phyloP scores from a whole-genome alignment of 1,284 basidiomycete genomes.

The Anthracocystis panici-leucophaei region DNA sequence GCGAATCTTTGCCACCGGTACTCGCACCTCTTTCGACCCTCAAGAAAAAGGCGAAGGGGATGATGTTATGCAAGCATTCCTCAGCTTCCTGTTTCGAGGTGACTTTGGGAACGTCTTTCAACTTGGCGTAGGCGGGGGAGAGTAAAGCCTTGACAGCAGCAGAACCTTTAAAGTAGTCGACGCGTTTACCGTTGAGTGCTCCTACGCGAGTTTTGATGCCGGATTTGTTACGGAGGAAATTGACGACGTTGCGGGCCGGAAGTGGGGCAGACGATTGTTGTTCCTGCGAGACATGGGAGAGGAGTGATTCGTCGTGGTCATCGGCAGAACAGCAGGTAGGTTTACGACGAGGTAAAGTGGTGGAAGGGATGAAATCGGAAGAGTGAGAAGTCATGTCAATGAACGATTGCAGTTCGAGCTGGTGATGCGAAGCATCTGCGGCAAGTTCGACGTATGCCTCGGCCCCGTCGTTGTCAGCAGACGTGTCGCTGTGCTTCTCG shows the following conservation, averaged over 20 bases:
- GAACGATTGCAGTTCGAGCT: slow-evolving; percentile 29
- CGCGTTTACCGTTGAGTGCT: slow-evolving; percentile 90
- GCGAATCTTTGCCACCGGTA: slow-evolving; percentile 54
- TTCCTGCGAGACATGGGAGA: slow-evolving; percentile 46
- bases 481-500: neutral
- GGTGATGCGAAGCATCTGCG: slow-evolving; percentile 6
- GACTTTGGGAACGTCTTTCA: slow-evolving; percentile 75
- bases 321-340: slow-evolving; percentile 64
- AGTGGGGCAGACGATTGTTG: slow-evolving; percentile 63
- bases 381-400: slow-evolving; percentile 39
- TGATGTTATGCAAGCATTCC: slow-evolving; percentile 77
- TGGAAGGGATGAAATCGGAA: slow-evolving; percentile 15
- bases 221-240: slow-evolving; percentile 71
- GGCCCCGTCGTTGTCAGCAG: neutral
- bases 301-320: neutral
- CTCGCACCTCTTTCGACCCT: slow-evolving; percentile 74
- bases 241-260: slow-evolving; percentile 57
- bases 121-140: slow-evolving; percentile 89
- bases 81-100: slow-evolving; percentile 82
- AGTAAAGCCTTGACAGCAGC: slow-evolving; percentile 84
- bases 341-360: slow-evolving; percentile 33
- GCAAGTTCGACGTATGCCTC: slow-evolving; percentile 6
- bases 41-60: slow-evolving; percentile 75
- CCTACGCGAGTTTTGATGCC: slow-evolving; percentile 91
- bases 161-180: slow-evolving; percentile 93